Conservation (phyloP, 2,329 filamentous ascomycete genomes). For the Neurospora crassa region DNA sequence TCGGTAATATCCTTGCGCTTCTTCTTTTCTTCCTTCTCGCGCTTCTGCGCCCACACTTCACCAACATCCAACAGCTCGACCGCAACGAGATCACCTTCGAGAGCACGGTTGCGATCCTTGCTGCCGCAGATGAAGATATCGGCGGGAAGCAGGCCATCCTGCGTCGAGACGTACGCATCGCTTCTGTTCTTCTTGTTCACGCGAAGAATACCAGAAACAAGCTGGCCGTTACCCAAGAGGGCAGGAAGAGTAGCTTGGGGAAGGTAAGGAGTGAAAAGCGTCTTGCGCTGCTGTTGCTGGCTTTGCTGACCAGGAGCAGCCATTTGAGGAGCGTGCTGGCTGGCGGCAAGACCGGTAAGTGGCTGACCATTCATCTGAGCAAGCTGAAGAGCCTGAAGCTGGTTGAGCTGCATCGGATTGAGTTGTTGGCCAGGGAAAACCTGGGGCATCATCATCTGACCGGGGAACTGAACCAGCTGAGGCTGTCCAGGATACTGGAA, state of each 20-base stretch:
- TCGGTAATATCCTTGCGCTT: constrained; percentile 99
- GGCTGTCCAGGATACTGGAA: constrained; percentile 88
- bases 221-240: constrained; percentile 79
- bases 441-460: constrained; percentile 77
- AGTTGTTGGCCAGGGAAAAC: constrained; percentile 80
- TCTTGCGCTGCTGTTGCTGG: constrained; percentile 67
- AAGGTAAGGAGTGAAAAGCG: constrained; percentile 93
- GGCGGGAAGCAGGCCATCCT: constrained; percentile 78
- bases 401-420: constrained; percentile 78
- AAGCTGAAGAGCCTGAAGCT: constrained; percentile 86
- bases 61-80: constrained; percentile 95
- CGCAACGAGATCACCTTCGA: constrained; percentile 92
- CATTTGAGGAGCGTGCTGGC: constrained; percentile 62
- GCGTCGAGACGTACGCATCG: constrained; percentile 92
- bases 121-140: constrained; percentile 99
- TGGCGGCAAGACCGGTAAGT: constrained; percentile 56
- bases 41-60: constrained; percentile 97
- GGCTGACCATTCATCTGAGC: constrained; percentile 73
- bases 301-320: constrained; percentile 65
- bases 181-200: constrained; percentile 99
- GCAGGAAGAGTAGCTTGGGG: constrained; percentile 90
- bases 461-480: constrained; percentile 77
- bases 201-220: constrained; percentile 90
- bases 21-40: constrained; percentile 99
- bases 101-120: constrained; percentile 93